Percentiles rank a stretch among this genome's conserved stretches.
These are phyloP conservation scores for Harrya chromipes DNA, from an alignment of 768 basidiomycete genomes.

Conservation along the genomic window DNA sequence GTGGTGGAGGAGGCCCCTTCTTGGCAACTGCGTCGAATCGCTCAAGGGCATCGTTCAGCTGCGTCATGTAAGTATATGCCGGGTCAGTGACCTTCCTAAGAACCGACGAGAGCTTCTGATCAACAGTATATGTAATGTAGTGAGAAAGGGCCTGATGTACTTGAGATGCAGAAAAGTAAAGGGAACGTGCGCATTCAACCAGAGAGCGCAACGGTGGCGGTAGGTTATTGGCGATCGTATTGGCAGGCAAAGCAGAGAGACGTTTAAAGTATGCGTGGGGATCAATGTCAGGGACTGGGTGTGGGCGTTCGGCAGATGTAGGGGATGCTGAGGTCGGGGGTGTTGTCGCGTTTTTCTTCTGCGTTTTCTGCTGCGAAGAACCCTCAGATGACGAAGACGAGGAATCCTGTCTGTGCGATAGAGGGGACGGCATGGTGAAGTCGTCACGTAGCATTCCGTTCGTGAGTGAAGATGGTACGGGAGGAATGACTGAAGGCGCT, in stretches of 20 bases:
- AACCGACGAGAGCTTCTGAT: slow-evolving; percentile 78
- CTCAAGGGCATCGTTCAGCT: slow-evolving; percentile 85
- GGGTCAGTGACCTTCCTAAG: slow-evolving; percentile 85
- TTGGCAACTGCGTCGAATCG: slow-evolving; percentile 83
- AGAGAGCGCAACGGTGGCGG: slow-evolving; percentile 67
- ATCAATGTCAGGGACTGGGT: slow-evolving; percentile 61
- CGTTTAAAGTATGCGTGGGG: slow-evolving; percentile 93
- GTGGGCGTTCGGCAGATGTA: slow-evolving; percentile 32
- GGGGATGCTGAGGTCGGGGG: slow-evolving; percentile 39
- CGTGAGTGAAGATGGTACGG: slow-evolving; percentile 7
- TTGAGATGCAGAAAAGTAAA: slow-evolving; percentile 90
- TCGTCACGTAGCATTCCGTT: slow-evolving; percentile 24
- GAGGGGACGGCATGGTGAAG: slow-evolving; percentile 37
- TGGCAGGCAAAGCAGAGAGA: slow-evolving; percentile 71
- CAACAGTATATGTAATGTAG: slow-evolving; percentile 77
- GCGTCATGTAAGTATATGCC: slow-evolving; percentile 75
- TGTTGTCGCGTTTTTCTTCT: slow-evolving; percentile 29
- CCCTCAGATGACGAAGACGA: slow-evolving; percentile 38
- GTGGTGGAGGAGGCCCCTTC: slow-evolving; percentile 62
- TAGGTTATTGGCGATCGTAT: slow-evolving; percentile 59
- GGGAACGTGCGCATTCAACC: slow-evolving; percentile 86
- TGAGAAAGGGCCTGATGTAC: slow-evolving; percentile 87
- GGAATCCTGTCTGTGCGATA: slow-evolving; percentile 46
- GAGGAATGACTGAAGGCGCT: slow-evolving; percentile 9
- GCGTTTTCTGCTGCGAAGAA: slow-evolving; percentile 19